Evolutionary conservation across 2,329 filamentous ascomycete species (phyloP), one percentile per base, ranked within the genome.

Genomic region (Metarhizium album): DNA sequence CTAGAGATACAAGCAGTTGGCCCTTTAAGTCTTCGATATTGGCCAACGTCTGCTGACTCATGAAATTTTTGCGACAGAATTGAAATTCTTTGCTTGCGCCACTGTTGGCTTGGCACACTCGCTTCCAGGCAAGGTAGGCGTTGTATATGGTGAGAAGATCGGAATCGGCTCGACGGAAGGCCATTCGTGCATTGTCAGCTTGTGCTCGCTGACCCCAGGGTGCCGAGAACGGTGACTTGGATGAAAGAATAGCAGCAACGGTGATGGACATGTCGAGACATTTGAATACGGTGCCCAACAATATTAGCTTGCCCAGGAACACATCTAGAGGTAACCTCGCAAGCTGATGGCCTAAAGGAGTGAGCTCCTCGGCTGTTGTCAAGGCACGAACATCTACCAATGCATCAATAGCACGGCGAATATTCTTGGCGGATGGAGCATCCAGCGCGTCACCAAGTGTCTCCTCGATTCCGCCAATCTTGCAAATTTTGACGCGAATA

Each of bases 1-100:
- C 86, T 1, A 98, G 76, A 0, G 88, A 86, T 2, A 87, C 83
- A 1, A 96, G 74, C 0, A 98, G 79, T 61, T 98, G 93, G 6
- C 87, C 86, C 67, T 97, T 98, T 49, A 97, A 77, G 59, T 98
- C 93, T 65, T 98, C 93, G 56, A 98, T 95, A 55, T 93, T 95
- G 45, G 82, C 76, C 3, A 98, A 76, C 3, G 88, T 93, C 64
- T 94, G 90, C n/a, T 85, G 78, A 54, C 84, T 91, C 48, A 98
- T 78, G 62, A 90, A 96, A 67, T 95, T 95, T 71, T 95, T 96
- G 60, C 86, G 84, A 70, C 93, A 98, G 68, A 94, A 98, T 57
- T 90, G 81, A 60, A 84, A 87, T 61, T 97, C 91, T 46, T 86
- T 88, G 45, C 79, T 75, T 7, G 78, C 76, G 8, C 66, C 70